Evolutionary conservation across 228 moss, liverwort and hornwort species (phyloP).

Genomic region (Sphagnum magellanicum): DNA sequence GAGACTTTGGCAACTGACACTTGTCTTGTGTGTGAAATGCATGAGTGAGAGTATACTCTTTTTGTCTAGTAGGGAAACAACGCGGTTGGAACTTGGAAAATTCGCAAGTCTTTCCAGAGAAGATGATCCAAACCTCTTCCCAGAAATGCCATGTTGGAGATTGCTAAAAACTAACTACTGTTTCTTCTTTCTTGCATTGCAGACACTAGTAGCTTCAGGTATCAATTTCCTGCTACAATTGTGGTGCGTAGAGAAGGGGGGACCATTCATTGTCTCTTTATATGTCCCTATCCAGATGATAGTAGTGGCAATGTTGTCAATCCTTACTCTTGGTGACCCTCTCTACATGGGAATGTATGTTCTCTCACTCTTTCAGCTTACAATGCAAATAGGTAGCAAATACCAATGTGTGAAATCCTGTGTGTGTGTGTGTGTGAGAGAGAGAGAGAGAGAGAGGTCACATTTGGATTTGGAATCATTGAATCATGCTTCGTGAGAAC

Average conservation of each 20-base stretch:
- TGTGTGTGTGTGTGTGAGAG: too few species aligned
- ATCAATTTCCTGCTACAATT: constrained; percentile 25
- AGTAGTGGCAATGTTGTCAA: constrained; percentile 23
- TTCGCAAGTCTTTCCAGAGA: neutral
- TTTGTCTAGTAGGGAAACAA: too few species aligned
- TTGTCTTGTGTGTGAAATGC: neutral
- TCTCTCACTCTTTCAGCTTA: neutral
- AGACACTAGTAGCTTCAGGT: constrained; percentile 30
- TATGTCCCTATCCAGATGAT: constrained; percentile 40
- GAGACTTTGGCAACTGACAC: neutral
- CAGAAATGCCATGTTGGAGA: neutral
- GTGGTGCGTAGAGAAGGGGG: constrained; percentile 33
- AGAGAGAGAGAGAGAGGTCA: too few species aligned
- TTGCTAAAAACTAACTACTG: too few species aligned
- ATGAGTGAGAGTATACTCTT: neutral
- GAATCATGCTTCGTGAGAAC: too few species aligned
- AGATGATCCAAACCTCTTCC: neutral
- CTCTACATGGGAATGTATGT: constrained; percentile 50
- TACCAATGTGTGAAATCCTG: too few species aligned
- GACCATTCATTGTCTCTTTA: constrained; percentile 44
- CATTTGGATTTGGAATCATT: too few species aligned
- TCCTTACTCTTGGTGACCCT: constrained; percentile 32
- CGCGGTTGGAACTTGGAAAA: neutral
- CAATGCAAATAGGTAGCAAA: neutral
- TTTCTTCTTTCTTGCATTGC: neutral